Conservation (phyloP, 495 filamentous ascomycete genomes). For the Astrothelium macrocarpum region DNA sequence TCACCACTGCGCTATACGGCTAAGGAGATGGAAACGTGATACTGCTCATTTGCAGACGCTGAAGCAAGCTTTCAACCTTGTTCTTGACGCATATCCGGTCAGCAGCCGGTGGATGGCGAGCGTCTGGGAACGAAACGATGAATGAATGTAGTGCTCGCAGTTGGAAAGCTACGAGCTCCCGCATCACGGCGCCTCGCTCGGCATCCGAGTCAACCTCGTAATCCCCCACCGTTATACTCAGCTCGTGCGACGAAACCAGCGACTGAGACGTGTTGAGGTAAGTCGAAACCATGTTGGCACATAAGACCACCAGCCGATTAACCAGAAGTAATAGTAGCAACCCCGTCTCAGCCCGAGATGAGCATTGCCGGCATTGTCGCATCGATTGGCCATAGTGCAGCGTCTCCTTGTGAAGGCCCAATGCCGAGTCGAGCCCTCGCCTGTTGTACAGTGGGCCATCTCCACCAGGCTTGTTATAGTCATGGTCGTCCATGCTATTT, state of each 20-base stretch:
- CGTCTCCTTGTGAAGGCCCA: not conserved
- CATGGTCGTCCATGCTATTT: not conserved
- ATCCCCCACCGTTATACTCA: not conserved
- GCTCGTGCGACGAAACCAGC: not conserved
- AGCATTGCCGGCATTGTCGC: not conserved
- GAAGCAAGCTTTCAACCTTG: not conserved
- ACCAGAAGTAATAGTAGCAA: not conserved
- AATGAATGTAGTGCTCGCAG: not conserved
- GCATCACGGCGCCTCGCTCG: not conserved
- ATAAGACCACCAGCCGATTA: not conserved
- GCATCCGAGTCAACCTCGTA: not conserved
- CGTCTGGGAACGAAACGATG: not conserved
- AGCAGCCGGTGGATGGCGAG: not conserved
- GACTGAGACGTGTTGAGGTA: not conserved
- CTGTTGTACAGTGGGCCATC: not conserved
- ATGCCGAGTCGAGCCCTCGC: not conserved
- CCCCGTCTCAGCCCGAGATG: not conserved
- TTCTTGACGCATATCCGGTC: not conserved
- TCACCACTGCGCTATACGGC: not conserved
- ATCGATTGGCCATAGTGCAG: not conserved
- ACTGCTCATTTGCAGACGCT: not conserved
- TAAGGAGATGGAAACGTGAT: not conserved
- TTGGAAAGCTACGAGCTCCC: not conserved
- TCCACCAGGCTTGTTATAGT: not conserved
- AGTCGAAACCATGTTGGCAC: not conserved